Base-by-base conservation (phyloP, 2,329 filamentous ascomycete species). In the Gremmenia infestans region DNA sequence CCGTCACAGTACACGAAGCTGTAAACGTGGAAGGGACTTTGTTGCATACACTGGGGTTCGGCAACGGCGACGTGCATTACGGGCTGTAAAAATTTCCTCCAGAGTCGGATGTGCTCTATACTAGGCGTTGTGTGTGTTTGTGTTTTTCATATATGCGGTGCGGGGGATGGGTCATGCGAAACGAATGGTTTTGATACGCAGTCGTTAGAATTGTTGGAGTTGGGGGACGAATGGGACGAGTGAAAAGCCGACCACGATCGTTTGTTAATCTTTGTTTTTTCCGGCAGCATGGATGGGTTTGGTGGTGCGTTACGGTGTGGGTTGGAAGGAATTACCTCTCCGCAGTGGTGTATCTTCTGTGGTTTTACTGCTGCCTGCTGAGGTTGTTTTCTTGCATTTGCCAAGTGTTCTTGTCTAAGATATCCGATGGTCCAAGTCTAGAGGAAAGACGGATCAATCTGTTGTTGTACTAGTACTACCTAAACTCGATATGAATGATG, bases 391-490 rank as follows among this genome's bases (percentile, higher is more conserved):
- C 15, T 22, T 49, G 19, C 43, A 22, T 25, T 46, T 37, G 25
- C 47, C 19, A 37, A 3, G 12, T 28, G 23, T 50, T 45, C 40
- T 39, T 39, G 35, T 43, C 48, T 46, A 53, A 62, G 59, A 62
- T 61, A 62, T 63, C 55, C 58, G 57, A 58, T 59, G 55, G 47
- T 57, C 48, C 55, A 19, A 32, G 42, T 57, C 47, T 45, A 39
- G 45, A 47, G 42, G 8, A 42, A 17, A 43, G 52, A 54, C 40
- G 51, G 54, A 55, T 48, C 35, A n/a, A 57, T 56, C 42, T 58
- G 47, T 46, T 50, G 52, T 56, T 63, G 59, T 63, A 63, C 42
- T 61, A 59, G 53, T 63, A 63, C 57, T 56, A 56, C 51, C 49
- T 14, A 35, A 28, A 19, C 36, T 32, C n/a, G 46, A 56, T 28